Percentiles rank a stretch among this genome's conserved stretches.
phyloP scores from a whole-genome alignment of 2,329 filamentous ascomycete species.

The Calycina marina region DNA sequence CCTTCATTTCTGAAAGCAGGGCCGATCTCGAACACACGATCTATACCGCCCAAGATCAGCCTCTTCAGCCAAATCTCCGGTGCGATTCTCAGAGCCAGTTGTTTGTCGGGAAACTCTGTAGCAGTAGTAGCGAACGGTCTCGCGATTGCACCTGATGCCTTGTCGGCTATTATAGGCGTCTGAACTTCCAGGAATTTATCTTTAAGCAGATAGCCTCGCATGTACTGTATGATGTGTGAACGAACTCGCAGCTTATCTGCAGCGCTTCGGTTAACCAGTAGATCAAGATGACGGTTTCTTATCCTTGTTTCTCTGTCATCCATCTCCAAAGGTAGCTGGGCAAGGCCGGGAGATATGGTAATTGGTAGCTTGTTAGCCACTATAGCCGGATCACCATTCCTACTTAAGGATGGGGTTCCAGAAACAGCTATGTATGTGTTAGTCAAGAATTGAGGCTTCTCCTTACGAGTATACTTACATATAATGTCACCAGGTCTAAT shows the following conservation, averaged over 20 bases:
- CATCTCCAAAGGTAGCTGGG: conserved; percentile 60
- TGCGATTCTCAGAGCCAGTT: conserved; percentile 71
- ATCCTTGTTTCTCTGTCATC: conserved; percentile 58
- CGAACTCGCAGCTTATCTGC: conserved; percentile 60
- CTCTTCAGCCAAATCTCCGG: conserved; percentile 94
- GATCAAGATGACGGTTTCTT: conserved; percentile 70
- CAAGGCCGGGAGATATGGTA: conserved; percentile 63
- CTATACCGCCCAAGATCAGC: conserved; percentile 75
- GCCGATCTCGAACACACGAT: conserved; percentile 85
- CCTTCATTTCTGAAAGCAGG: conserved; percentile 89
- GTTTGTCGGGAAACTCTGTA: conserved; percentile 57
- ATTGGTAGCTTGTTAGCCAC: conserved; percentile 52
- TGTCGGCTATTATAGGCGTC: conserved; percentile 73
- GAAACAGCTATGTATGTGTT: conserved; percentile 39
- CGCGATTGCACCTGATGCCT: conserved; percentile 76
- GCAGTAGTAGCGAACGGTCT: conserved; percentile 72
- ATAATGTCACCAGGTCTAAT: conserved; percentile 73
- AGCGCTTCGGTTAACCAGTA: conserved; percentile 58
- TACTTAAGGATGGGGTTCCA: conserved; percentile 55
- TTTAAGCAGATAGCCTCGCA: conserved; percentile 60
- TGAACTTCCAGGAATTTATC: conserved; percentile 73
- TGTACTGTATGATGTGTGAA: conserved; percentile 55
- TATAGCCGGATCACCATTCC: conserved; percentile 57
- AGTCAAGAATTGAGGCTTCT: background rate
- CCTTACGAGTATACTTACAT: no score